Evolutionary conservation across 352 stramenopile species (phyloP).

Genomic region (Peronosclerospora sorghi): DNA sequence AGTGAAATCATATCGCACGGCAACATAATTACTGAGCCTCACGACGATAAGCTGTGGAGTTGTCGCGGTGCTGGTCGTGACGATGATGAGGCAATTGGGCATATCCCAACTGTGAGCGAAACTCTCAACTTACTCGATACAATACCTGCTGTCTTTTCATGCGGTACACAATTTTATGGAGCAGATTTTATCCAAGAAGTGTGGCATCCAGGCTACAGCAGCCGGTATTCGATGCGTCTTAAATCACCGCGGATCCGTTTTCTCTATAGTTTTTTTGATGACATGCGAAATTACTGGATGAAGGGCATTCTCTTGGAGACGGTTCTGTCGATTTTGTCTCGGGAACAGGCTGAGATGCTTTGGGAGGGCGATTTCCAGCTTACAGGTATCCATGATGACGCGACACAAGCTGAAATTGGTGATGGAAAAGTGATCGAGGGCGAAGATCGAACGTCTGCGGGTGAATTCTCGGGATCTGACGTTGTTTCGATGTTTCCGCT

Average conservation of each 20-base stretch:
- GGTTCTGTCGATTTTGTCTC: slow-evolving; percentile 44
- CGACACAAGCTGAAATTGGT: slow-evolving; percentile 5
- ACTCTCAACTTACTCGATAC: slow-evolving; percentile 39
- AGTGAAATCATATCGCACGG: slow-evolving; percentile 58
- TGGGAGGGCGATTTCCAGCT: slow-evolving; percentile 74
- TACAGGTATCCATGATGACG: slow-evolving; percentile 17
- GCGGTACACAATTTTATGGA: slow-evolving; percentile 63
- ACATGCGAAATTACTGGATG: slow-evolving; percentile 63
- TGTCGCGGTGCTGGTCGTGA: slow-evolving; percentile 3
- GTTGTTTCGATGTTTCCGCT: slow-evolving; percentile 79
- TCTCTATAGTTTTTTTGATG: slow-evolving; percentile 72
- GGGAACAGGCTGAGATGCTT: slow-evolving; percentile 43
- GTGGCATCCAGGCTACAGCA: slow-evolving; percentile 78
- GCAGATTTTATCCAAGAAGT: slow-evolving; percentile 62
- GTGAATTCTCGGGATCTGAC: slow-evolving; percentile 40
- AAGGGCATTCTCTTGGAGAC: slow-evolving; percentile 59
- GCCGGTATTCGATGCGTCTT: slow-evolving; percentile 55
- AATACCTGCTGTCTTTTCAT: slow-evolving; percentile 65
- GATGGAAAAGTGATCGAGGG: slow-evolving; percentile 5
- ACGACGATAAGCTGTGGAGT: slow-evolving; percentile 10
- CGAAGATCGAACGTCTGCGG: slow-evolving; percentile 2
- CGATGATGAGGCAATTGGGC: slow-evolving; percentile 17
- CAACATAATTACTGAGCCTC: slow-evolving; percentile 12
- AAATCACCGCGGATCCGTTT: slow-evolving; percentile 74
- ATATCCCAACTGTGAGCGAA: slow-evolving; percentile 51